A percentile compares a stretch with the other conserved stretches of the same genome.
phyloP scores from a whole-genome alignment of 2,329 filamentous ascomycete genomes.

The Elsinoe ampelina region DNA sequence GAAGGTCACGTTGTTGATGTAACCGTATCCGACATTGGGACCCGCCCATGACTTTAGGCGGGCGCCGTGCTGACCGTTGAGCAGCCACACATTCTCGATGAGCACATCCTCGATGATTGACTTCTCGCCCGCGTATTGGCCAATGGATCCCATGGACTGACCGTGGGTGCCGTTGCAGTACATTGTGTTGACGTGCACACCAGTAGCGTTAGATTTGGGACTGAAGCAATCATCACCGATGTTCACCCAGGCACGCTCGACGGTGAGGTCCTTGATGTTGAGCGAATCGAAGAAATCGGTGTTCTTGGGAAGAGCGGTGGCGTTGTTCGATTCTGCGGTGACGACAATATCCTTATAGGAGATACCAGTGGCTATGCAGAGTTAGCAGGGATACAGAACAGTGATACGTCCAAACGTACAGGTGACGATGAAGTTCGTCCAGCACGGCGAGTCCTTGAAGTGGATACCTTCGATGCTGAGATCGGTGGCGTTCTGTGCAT shows the following conservation, averaged over 20 bases:
- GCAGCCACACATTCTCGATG: constrained; percentile 35
- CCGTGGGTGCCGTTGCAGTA: constrained; percentile 46
- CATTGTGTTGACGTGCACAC: constrained; percentile 44
- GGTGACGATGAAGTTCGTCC: constrained; percentile 52
- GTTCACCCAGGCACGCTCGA: constrained; percentile 30
- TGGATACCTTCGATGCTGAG: constrained; percentile 49
- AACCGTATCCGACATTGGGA: constrained; percentile 48
- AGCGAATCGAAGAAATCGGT: constrained; percentile 55
- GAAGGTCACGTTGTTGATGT: constrained; percentile 52
- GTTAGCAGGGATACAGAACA: background rate
- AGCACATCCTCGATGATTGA: constrained; percentile 40
- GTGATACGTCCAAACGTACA: background rate
- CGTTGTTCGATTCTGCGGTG: constrained; percentile 1
- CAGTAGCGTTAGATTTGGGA: constrained; percentile 52
- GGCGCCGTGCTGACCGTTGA: constrained; percentile 43
- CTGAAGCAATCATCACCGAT: constrained; percentile 51
- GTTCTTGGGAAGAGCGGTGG: constrained; percentile 41
- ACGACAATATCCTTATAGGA: constrained; percentile 6
- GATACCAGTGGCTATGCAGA: background rate
- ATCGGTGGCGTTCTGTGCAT: constrained; percentile 40
- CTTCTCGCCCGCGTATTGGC: constrained; percentile 44
- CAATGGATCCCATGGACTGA: constrained; percentile 41
- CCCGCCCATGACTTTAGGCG: constrained; percentile 56
- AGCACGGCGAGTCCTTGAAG: constrained; percentile 53
- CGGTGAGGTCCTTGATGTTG: constrained; percentile 45